phyloP scores from a whole-genome alignment of 176 grass and related monocot species.

The Avena insularis region DNA sequence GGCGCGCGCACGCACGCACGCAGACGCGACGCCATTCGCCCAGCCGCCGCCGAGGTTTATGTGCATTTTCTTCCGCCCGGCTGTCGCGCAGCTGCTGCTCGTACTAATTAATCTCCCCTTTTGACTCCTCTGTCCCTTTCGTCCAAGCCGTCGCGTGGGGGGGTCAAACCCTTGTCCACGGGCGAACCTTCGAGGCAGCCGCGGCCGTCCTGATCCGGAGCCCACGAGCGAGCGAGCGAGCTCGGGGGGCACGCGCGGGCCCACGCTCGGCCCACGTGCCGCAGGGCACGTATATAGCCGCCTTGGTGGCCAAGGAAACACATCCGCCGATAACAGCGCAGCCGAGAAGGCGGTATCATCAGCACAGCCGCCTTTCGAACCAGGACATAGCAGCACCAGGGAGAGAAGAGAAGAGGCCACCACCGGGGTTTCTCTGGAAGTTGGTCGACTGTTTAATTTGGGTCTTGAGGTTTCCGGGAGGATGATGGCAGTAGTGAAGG shows the following conservation, averaged over 20 bases:
- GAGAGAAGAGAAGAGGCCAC: too few relatives aligned
- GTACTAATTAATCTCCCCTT: not conserved
- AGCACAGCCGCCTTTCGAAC: constrained; percentile 41
- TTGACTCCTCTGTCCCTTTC: constrained; percentile 35
- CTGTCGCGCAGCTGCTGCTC: not conserved
- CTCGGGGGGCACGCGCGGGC: not conserved
- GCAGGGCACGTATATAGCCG: constrained; percentile 40
- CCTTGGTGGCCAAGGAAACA: constrained; percentile 40
- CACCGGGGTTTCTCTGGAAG: not conserved
- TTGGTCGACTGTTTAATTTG: too few relatives aligned
- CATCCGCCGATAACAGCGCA: not conserved
- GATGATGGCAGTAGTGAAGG: constrained; percentile 32
- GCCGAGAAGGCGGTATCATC: not conserved
- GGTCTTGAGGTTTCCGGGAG: not conserved
- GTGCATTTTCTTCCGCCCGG: constrained; percentile 4
- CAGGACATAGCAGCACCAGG: constrained; percentile 12
- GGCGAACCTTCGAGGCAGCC: constrained; percentile 44
- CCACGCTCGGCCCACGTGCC: not conserved
- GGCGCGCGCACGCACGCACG: not conserved
- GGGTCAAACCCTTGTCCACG: constrained; percentile 49
- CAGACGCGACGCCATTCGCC: not conserved
- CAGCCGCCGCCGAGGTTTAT: constrained; percentile 13
- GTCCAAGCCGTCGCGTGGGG: not conserved
- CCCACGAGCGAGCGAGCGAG: not conserved
- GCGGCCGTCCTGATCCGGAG: constrained; percentile 35